These are phyloP conservation scores for Phytophthora idaei DNA, from an alignment of 352 stramenopile species.

Conservation along the genomic window DNA sequence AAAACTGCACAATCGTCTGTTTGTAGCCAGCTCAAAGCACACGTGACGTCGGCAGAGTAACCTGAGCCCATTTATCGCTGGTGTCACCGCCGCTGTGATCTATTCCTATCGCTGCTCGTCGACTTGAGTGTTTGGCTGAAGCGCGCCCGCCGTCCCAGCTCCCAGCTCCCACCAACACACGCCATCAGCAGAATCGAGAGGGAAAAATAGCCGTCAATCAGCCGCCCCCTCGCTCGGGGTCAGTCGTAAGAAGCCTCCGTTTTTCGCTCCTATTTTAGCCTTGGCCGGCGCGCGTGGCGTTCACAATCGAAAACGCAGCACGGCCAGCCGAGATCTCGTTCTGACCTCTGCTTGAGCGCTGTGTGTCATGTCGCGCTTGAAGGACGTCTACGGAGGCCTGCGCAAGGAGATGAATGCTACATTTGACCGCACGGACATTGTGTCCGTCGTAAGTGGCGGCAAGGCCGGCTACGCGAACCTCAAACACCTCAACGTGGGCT, in stretches of 20 bases:
- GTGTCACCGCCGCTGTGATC: conserved; percentile 4
- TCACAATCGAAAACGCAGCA: conserved; percentile 31
- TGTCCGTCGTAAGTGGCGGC: conserved; percentile 66
- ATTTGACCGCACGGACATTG: conserved; percentile 70
- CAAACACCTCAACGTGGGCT: conserved; percentile 82
- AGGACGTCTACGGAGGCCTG: conserved; percentile 78
- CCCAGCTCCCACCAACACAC: conserved; percentile 6
- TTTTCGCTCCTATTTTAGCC: conserved; percentile 31
- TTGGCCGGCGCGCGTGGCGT: conserved; percentile 2
- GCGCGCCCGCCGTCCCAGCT: conserved; percentile 12
- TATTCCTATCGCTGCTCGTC: conserved; percentile 16
- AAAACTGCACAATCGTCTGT: conserved; percentile 3
- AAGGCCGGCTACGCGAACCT: conserved; percentile 85
- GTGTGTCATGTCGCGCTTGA: conserved; percentile 62
- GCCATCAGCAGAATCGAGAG: conserved; percentile 4
- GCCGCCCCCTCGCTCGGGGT: conserved; percentile 33
- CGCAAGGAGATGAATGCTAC: conserved; percentile 84
- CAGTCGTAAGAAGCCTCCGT: conserved; percentile 36
- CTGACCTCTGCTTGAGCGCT: conserved; percentile 23
- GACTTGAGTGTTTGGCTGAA: conserved; percentile 1
- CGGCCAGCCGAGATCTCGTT: conserved; percentile 16
- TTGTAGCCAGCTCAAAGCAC: conserved; percentile 13
- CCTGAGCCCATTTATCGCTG: conserved; percentile 9
- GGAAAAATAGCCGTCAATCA: conserved; percentile 42
- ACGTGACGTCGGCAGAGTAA: conserved; percentile 15